Percentiles rank a stretch among this genome's conserved stretches.
These are phyloP conservation scores for Pilobolus umbonatus DNA, from an alignment of 192 early-diverging fungal genomes.

Conservation along the genomic window DNA sequence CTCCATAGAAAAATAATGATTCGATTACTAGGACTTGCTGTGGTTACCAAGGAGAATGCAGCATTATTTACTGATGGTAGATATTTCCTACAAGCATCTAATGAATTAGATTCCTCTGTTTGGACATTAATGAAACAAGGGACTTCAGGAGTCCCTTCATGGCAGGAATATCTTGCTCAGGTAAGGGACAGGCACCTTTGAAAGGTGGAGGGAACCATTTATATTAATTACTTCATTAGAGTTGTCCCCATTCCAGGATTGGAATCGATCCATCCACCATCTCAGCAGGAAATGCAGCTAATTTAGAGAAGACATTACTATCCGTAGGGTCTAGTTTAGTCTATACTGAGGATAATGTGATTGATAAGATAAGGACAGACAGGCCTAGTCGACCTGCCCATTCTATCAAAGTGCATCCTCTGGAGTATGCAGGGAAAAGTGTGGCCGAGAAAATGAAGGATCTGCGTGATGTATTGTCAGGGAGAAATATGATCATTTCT, in stretches of 20 bases:
- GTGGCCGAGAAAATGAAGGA: constrained; percentile 60
- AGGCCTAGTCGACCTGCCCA: constrained; percentile 67
- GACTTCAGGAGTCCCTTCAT: constrained; percentile 75
- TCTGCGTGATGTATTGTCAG: constrained; percentile 55
- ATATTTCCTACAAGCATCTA: constrained; percentile 90
- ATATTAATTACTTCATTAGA: constrained; percentile 25
- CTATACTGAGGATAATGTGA: constrained; percentile 66
- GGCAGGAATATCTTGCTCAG: constrained; percentile 80
- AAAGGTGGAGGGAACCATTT: not conserved
- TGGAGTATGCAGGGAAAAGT: constrained; percentile 47
- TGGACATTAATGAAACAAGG: constrained; percentile 93
- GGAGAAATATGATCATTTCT: constrained; percentile 69
- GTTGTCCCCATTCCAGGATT: constrained; percentile 69
- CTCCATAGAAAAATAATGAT: not conserved
- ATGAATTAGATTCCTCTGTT: constrained; percentile 76
- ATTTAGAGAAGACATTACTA: constrained; percentile 36
- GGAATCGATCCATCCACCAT: constrained; percentile 90
- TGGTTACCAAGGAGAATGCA: constrained; percentile 72
- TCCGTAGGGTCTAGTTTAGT: constrained; percentile 58
- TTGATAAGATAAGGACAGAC: constrained; percentile 77
- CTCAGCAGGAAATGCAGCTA: constrained; percentile 56
- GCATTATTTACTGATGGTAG: constrained; percentile 94
- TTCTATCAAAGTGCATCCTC: constrained; percentile 51
- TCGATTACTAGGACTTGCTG: constrained; percentile 57
- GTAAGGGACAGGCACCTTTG: constrained; percentile 30